These are phyloP conservation scores for Hypoxylon sp. DNA, from an alignment of 2,329 filamentous ascomycete species.

Conservation along the genomic window DNA sequence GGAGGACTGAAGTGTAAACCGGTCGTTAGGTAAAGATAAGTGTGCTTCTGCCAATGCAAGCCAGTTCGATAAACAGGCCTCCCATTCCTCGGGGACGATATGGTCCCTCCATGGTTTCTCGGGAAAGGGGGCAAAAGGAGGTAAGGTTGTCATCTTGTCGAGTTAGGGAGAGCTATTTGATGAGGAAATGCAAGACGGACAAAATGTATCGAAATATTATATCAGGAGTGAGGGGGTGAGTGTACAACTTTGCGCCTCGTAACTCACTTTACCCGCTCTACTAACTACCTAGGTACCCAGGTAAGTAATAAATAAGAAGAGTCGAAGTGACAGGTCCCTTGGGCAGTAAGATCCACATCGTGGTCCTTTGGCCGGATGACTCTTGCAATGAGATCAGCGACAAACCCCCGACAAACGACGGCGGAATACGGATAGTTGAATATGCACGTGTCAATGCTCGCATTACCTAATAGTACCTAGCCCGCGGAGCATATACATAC, in stretches of 20 bases:
- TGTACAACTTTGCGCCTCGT: background rate
- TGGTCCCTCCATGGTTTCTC: constrained; percentile 75
- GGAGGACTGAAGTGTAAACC: constrained; percentile 66
- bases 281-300: background rate
- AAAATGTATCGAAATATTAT: background rate
- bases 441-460: constrained; percentile 3
- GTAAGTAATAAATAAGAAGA: constrained; percentile 13
- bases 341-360: constrained; percentile 22
- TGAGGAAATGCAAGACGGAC: constrained; percentile 3
- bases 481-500: no score
- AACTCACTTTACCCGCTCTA: background rate
- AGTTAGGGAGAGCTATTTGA: background rate
- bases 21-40: constrained; percentile 68
- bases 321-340: background rate
- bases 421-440: constrained; percentile 11
- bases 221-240: background rate
- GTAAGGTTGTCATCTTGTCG: constrained; percentile 65
- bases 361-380: constrained; percentile 46
- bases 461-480: no score
- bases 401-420: no score
- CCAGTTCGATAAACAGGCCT: constrained; percentile 83
- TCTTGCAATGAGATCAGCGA: constrained; percentile 17
- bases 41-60: constrained; percentile 75
- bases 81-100: constrained; percentile 81
- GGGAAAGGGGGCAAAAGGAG: constrained; percentile 84